Evolutionary conservation across 164 flowering plant species (phyloP).

Genomic region (Cinnamomum micranthum): DNA sequence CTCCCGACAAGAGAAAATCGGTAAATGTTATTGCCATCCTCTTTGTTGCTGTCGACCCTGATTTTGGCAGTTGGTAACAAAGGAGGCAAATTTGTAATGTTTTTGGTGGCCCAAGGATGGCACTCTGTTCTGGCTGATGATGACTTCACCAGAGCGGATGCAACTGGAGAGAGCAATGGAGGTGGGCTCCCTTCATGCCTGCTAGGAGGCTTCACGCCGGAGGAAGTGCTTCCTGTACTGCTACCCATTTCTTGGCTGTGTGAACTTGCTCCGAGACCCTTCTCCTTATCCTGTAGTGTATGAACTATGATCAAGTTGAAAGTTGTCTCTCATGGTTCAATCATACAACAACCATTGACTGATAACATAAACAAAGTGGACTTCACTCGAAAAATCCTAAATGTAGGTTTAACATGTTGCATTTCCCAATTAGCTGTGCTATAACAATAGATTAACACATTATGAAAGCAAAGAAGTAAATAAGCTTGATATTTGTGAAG

Average conservation of each 20-base stretch:
- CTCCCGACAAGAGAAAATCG: slow-evolving; percentile 23
- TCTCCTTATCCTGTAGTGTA: slow-evolving; percentile 29
- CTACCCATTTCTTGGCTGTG: slow-evolving; percentile 29
- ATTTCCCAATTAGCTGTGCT: not conserved
- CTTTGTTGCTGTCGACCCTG: slow-evolving; percentile 27
- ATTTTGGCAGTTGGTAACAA: slow-evolving; percentile 32
- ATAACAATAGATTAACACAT: not conserved
- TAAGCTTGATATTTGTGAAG: not conserved
- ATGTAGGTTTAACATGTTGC: not conserved
- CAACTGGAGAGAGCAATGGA: slow-evolving; percentile 28
- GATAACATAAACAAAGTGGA: not conserved
- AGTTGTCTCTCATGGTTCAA: not conserved
- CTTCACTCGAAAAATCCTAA: not conserved
- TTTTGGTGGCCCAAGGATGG: slow-evolving; percentile 56
- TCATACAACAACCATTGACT: not conserved
- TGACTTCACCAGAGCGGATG: slow-evolving; percentile 16
- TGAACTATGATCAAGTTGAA: not conserved
- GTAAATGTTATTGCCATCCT: slow-evolving; percentile 16
- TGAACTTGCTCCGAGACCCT: slow-evolving; percentile 13
- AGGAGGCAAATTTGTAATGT: slow-evolving; percentile 48
- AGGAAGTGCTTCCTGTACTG: slow-evolving; percentile 37
- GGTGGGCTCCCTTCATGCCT: slow-evolving; percentile 16
- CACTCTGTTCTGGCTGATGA: slow-evolving; percentile 38
- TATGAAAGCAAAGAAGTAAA: not conserved
- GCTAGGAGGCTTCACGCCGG: slow-evolving; percentile 19